phyloP scores from a whole-genome alignment of 2,329 filamentous ascomycete species.

The Intubia oerlemansii region DNA sequence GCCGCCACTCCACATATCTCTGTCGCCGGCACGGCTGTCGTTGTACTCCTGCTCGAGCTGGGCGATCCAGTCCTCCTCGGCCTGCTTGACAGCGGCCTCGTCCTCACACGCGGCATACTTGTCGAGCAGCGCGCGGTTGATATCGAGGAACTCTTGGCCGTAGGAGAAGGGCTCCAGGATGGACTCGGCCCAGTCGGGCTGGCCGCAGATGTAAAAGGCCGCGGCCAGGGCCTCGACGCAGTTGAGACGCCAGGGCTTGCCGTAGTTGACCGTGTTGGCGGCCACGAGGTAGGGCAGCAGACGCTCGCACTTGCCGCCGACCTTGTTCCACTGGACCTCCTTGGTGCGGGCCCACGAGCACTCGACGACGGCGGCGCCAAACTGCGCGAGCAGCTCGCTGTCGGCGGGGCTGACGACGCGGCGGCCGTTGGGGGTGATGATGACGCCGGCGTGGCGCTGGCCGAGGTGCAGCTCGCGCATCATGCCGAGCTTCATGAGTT shows the following conservation, averaged over 20 bases:
- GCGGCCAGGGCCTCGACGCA: constrained; percentile 90
- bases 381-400: constrained; percentile 58
- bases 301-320: constrained; percentile 84
- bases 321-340: constrained; percentile 77
- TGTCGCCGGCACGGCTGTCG: constrained; percentile 45
- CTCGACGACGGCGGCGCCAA: constrained; percentile 88
- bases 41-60: constrained; percentile 79
- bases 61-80: constrained; percentile 72
- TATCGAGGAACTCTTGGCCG: constrained; percentile 70
- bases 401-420: constrained; percentile 68
- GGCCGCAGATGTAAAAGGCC: constrained; percentile 82
- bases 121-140: constrained; percentile 66
- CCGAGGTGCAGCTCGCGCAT: constrained; percentile 88
- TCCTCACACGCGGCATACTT: constrained; percentile 68
- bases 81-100: constrained; percentile 63
- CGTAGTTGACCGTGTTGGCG: constrained; percentile 94
- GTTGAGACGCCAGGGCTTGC: constrained; percentile 83
- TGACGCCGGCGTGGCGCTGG: constrained; percentile 77
- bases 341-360: constrained; percentile 88
- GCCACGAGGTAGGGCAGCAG: constrained; percentile 87
- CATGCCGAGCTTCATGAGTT: constrained; percentile 73
- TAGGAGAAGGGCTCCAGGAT: constrained; percentile 75
- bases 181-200: constrained; percentile 72
- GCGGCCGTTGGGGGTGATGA: constrained; percentile 91
- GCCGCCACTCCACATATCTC: constrained; percentile 72